Evolutionary conservation across 352 stramenopile genomes (phyloP), one percentile per base, ranked within the genome.

Genomic region (Phytopythium chamaehyphon): DNA sequence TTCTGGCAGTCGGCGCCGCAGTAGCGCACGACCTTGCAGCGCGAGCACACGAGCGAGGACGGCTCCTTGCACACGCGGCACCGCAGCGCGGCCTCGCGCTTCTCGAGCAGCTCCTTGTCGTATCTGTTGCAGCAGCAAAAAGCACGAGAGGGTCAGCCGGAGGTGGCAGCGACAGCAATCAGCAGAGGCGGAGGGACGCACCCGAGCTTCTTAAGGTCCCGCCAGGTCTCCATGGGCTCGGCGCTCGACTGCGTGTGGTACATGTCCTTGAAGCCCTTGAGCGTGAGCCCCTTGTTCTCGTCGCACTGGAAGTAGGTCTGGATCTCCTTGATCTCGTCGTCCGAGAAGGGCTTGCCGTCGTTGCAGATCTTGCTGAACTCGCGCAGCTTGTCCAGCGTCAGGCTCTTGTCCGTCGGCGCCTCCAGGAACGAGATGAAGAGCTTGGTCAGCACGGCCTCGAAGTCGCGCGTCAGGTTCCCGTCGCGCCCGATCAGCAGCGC

Each of bases 271-370:
- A 93, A 95, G 39, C 84, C 84, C 71, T 90, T 90, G 47, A 92
- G 76, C 60, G 84, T 94, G 58, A 94, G 69, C 15, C 82, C 82
- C 74, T 92, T 91, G 71, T 94, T 94, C 67, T 95, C 84, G 57
- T 95, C 83, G 64, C 84, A 95, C 67, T 95, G 80, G 66, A 95
- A 95, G 69, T 95, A 95, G 38, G 81, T 93, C 77, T 95, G 83
- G 66, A 95, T 95, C 70, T 95, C 84, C 70, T 92, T 90, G 69
- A 95, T 91, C 69, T 95, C 84, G 33, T 80, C 74, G 54, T 91
- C 77, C 53, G 83, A 91, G 68, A 95, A 95, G n/a, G 77, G 73
- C 57, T 82, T 90, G 66, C 83, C 83, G 56, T 93, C 73, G 61
- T 94, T 94, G 62, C 84, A 94, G 57, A 88, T 89, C 74, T 89